These are phyloP conservation scores for Trichophaea hybrida DNA, from an alignment of 2,329 filamentous ascomycete genomes.

Conservation along the genomic window DNA sequence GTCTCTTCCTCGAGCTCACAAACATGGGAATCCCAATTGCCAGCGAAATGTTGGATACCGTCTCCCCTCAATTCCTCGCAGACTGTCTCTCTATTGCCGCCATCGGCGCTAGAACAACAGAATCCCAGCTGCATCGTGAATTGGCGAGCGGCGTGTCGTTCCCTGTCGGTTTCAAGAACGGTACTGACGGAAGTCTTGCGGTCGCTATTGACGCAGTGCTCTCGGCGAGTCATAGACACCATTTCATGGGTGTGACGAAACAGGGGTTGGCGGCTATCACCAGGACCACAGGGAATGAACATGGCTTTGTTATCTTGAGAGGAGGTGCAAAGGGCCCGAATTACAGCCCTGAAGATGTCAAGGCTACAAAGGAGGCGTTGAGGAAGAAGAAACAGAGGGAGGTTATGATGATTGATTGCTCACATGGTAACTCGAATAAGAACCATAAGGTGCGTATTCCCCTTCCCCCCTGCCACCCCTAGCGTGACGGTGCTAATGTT, in stretches of 20 bases:
- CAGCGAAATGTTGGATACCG: conserved; percentile 95
- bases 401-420: conserved; percentile 94
- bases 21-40: conserved; percentile 88
- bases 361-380: conserved; percentile 66
- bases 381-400: conserved; percentile 57
- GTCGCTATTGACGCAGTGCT: conserved; percentile 94
- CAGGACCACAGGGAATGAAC: conserved; percentile 83
- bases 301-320: conserved; percentile 91
- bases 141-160: conserved; percentile 86
- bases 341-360: conserved; percentile 74
- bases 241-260: conserved; percentile 96
- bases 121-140: conserved; percentile 90
- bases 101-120: conserved; percentile 89
- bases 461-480: background rate
- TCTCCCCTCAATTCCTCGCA: conserved; percentile 88
- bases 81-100: conserved; percentile 85
- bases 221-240: conserved; percentile 78
- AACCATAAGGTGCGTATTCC: conserved; percentile 49
- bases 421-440: conserved; percentile 90
- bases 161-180: conserved; percentile 99
- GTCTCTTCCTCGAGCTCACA: conserved; percentile 88
- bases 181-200: conserved; percentile 76
- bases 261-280: conserved; percentile 90
- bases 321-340: conserved; percentile 90
- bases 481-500: background rate